Evolutionary conservation across 1,284 basidiomycete genomes (phyloP).

Genomic region (Cerioporus squamosus): DNA sequence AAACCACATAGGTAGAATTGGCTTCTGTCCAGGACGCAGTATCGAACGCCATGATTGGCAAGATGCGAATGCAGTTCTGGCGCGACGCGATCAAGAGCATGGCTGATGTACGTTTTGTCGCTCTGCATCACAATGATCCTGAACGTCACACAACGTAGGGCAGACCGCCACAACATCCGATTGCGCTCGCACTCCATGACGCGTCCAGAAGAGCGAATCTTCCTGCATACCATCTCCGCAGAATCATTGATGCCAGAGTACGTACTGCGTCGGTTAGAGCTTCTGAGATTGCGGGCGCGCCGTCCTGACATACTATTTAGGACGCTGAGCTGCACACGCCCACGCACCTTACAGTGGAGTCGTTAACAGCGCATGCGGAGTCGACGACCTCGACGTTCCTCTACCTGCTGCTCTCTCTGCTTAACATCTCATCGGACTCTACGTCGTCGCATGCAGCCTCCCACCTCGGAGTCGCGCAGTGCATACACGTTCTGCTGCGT

Average conservation of each 20-base stretch:
- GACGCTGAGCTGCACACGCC: constrained; percentile 75
- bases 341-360: constrained; percentile 72
- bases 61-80: constrained; percentile 95
- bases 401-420: constrained; percentile 78
- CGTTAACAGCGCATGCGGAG: constrained; percentile 74
- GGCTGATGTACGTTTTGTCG: constrained; percentile 56
- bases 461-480: constrained; percentile 76
- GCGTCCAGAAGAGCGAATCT: constrained; percentile 55
- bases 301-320: constrained; percentile 42
- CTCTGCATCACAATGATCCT: constrained; percentile 1
- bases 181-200: constrained; percentile 76
- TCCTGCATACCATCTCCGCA: constrained; percentile 78
- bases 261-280: constrained; percentile 34
- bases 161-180: constrained; percentile 81
- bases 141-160: constrained; percentile 49
- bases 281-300: constrained; percentile 21
- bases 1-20: constrained; percentile 70
- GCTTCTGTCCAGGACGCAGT: constrained; percentile 83
- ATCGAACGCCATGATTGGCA: constrained; percentile 79
- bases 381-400: constrained; percentile 82
- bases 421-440: constrained; percentile 64
- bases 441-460: constrained; percentile 80
- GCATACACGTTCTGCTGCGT: constrained; percentile 74
- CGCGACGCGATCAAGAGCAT: constrained; percentile 81
- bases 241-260: constrained; percentile 87